Evolutionary conservation across 2,329 filamentous ascomycete species (phyloP), one percentile per base, ranked within the genome.

Genomic region (Fusarium continuum): DNA sequence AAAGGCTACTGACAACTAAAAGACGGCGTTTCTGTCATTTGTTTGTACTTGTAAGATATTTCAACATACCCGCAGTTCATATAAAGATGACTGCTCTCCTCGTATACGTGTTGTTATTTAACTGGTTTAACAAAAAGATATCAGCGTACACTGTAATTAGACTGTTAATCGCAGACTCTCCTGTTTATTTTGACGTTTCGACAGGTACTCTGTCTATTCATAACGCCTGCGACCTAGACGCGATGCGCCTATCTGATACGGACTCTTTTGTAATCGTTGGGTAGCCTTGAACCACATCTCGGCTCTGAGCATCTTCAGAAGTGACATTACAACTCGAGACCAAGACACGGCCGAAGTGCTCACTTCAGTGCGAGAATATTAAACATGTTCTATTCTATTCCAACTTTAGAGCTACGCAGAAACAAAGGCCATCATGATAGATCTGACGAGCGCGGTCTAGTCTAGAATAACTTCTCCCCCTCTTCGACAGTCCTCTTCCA

Each of bases 401-500:
- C n/a, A 26, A n/a, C n/a, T 31, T 10, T 22, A 11, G 8, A 16
- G 14, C 31, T 34, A n/a, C 14, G 8, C 10, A 34, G 17, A 17
- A 34, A 19, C n/a, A 1, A 16, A 26, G 9, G 10, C 9, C 14
- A 28, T 19, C 8, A 14, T 41, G 9, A 10, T 23, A 6, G 20
- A 20, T 50, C 20, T 17, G 11, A 28, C 35, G 25, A 39, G 6
- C 11, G 25, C 8, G 8, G 10, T 17, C 6, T 20, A 23, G 13
- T 57, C 29, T 54, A 65, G n/a, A 58, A 29, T 43, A 58, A 29
- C 55, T 69, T 60, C 31, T 63, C 62, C 1, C 58, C 61, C 41
- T 63, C 57, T 36, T 69, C 38, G 0, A 56, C 25, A 11, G 64
- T 60, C 40, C 56, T 71, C 60, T 71, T 72, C 71, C 72, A 75